phyloP scores from a whole-genome alignment of 2,329 filamentous ascomycete species.

The Neurospora sp. region DNA sequence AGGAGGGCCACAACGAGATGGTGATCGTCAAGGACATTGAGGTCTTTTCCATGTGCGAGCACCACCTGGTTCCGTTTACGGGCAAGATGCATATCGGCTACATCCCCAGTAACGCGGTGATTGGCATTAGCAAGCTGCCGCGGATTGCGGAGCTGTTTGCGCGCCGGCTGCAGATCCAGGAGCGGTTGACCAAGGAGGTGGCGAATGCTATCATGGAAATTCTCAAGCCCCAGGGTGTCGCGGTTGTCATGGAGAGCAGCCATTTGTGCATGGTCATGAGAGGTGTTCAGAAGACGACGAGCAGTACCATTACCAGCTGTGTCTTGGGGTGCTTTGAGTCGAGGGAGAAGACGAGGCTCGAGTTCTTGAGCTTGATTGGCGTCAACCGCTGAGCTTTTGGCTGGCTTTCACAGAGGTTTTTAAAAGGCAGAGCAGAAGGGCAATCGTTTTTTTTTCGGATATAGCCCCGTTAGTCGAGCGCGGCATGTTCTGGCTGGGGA shows the following conservation, averaged over 20 bases:
- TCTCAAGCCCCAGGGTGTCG: constrained; percentile 85
- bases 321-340: constrained; percentile 94
- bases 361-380: constrained; percentile 76
- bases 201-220: constrained; percentile 90
- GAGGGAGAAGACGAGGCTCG: constrained; percentile 86
- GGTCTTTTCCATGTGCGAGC: constrained; percentile 88
- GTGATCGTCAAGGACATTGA: constrained; percentile 98
- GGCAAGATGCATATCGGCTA: constrained; percentile 99
- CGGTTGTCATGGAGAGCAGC: constrained; percentile 93
- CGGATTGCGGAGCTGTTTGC: constrained; percentile 97
- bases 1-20: constrained; percentile 93
- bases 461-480: neutral
- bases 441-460: neutral
- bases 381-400: constrained; percentile 35
- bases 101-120: constrained; percentile 82
- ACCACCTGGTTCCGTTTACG: constrained; percentile 92
- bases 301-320: constrained; percentile 87
- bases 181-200: constrained; percentile 91
- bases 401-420: neutral
- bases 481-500: neutral
- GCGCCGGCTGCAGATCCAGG: constrained; percentile 87
- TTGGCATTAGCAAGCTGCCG: constrained; percentile 90
- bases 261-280: constrained; percentile 99
- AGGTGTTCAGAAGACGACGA: constrained; percentile 85
- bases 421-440: neutral